Conservation (phyloP, 208 protist genomes). For the Trypanosomatidae sp. region DNA sequence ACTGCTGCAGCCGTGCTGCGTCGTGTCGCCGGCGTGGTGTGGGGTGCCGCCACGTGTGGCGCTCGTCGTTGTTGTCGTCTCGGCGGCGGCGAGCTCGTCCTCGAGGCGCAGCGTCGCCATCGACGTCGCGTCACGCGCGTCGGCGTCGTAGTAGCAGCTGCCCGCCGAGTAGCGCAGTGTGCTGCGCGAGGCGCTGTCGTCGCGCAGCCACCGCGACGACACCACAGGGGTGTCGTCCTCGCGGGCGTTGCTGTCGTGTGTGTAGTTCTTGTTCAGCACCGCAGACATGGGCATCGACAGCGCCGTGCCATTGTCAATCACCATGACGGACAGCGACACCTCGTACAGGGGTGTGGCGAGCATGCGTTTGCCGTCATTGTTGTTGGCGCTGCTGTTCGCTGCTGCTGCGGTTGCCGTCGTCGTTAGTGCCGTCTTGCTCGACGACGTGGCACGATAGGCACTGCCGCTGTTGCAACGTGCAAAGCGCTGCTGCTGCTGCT, state of each 20-base stretch:
- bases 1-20: too few relatives aligned
- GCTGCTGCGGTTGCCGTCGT: too few relatives aligned
- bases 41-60: slow-evolving; percentile 1
- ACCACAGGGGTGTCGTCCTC: slow-evolving; percentile 82
- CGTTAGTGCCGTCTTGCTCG: neutral
- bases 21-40: slow-evolving; percentile 9
- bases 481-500: too few relatives aligned
- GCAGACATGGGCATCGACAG: slow-evolving; percentile 56
- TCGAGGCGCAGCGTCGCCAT: slow-evolving; percentile 10
- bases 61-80: slow-evolving; percentile 2
- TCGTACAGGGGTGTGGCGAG: slow-evolving; percentile 16
- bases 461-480: too few relatives aligned
- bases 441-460: too few relatives aligned
- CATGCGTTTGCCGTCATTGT: neutral
- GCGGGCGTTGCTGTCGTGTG: slow-evolving; percentile 44
- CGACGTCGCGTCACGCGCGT: neutral
- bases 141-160: slow-evolving; percentile 4
- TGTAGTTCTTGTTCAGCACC: slow-evolving; percentile 72
- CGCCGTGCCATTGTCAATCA: slow-evolving; percentile 76
- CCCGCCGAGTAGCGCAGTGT: slow-evolving; percentile 40
- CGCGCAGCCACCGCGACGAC: slow-evolving; percentile 29
- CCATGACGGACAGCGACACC: slow-evolving; percentile 76
- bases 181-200: slow-evolving; percentile 50
- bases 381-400: neutral
- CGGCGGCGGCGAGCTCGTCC: slow-evolving; percentile 11